phyloP scores from a whole-genome alignment of 73 alveolate species.

The Blepharisma japonicum region DNA sequence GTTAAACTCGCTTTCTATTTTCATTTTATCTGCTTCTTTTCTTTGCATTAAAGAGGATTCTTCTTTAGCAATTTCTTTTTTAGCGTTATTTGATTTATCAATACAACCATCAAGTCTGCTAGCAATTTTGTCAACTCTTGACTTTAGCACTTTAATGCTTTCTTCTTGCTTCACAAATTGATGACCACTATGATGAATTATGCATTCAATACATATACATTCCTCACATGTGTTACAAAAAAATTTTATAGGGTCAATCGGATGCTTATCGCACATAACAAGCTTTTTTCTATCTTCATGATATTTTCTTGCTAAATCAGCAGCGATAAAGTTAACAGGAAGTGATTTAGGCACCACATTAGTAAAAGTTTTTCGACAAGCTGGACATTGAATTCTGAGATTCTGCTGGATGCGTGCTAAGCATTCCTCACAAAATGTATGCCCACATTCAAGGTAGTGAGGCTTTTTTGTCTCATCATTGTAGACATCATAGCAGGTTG shows the following conservation, averaged over 20 bases:
- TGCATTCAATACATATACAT: conserved; percentile 78
- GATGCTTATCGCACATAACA: conserved; percentile 59
- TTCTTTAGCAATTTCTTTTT: neutral
- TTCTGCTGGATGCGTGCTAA: conserved; percentile 51
- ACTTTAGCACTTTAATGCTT: conserved; percentile 34
- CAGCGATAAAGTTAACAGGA: conserved; percentile 74
- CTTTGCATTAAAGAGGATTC: neutral
- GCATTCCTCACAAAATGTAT: conserved; percentile 83
- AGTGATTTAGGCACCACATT: conserved; percentile 55
- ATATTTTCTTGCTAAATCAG: conserved; percentile 65
- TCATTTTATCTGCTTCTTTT: neutral
- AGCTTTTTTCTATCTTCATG: conserved; percentile 56
- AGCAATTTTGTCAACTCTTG: neutral
- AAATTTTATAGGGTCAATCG: conserved; percentile 55
- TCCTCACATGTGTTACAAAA: conserved; percentile 70
- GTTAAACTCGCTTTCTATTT: neutral
- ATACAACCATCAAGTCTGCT: conserved; percentile 20
- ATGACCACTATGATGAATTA: conserved; percentile 77
- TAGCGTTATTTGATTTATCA: conserved; percentile 21
- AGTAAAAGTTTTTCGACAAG: conserved; percentile 68
- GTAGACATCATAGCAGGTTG: conserved; percentile 63
- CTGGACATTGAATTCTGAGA: conserved; percentile 64
- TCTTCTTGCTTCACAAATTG: conserved; percentile 75
- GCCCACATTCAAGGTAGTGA: conserved; percentile 73
- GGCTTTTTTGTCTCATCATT: conserved; percentile 60